These are phyloP conservation scores for Tricholoma sp. DNA, from an alignment of 768 basidiomycete genomes.

Conservation along the genomic window DNA sequence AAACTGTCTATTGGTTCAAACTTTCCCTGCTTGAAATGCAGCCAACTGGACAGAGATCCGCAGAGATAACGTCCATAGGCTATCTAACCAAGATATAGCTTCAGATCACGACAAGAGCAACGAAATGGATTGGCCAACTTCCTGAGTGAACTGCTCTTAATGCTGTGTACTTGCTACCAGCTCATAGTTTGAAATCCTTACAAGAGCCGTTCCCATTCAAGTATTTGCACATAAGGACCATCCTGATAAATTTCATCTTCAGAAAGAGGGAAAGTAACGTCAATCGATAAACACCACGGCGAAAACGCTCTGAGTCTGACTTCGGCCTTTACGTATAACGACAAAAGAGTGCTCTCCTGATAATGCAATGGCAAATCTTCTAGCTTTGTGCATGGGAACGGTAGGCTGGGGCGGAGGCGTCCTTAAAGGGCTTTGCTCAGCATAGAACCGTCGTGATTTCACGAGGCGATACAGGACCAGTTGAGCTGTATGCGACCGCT, in stretches of 20 bases:
- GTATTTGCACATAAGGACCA: background rate
- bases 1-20: slow-evolving; percentile 1
- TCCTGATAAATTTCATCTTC: slow-evolving; percentile 2
- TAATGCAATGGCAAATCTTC: too few species aligned
- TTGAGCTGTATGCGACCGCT: slow-evolving; percentile 20
- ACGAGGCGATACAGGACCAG: slow-evolving; percentile 21
- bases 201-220: slow-evolving; percentile 4
- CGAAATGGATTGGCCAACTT: background rate
- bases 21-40: slow-evolving; percentile 7
- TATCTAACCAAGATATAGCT: background rate
- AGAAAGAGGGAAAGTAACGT: slow-evolving; percentile 11
- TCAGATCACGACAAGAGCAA: background rate
- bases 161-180: slow-evolving; percentile 10
- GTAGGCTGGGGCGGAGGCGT: too few species aligned
- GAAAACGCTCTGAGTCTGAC: slow-evolving; percentile 19
- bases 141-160: background rate
- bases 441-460: slow-evolving; percentile 13
- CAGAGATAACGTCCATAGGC: background rate
- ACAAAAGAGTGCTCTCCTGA: too few species aligned
- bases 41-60: background rate
- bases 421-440: background rate
- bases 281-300: slow-evolving; percentile 16
- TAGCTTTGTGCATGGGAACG: too few species aligned
- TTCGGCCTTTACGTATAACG: slow-evolving; percentile 18
- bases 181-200: slow-evolving; percentile 7